Evolutionary conservation across 768 basidiomycete species (phyloP).

Genomic region (Lactarius deliciosus): DNA sequence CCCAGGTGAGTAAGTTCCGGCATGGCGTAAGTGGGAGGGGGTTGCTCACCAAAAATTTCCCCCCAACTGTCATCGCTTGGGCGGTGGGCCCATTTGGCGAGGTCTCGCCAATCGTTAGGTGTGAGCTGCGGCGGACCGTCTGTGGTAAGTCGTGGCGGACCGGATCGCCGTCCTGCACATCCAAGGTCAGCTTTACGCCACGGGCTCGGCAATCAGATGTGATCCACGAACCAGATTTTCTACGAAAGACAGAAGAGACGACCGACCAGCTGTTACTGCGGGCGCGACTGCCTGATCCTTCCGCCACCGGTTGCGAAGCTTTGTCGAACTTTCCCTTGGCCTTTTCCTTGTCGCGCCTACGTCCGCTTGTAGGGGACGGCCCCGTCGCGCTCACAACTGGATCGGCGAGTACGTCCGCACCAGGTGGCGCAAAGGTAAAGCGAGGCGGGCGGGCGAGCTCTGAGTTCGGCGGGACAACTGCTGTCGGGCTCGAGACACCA

Average conservation of each 20-base stretch:
- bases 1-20: background rate
- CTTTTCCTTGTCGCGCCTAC: conserved; percentile 22
- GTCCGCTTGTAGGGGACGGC: conserved; percentile 4
- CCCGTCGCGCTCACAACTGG: background rate
- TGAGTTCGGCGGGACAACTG: conserved; percentile 19
- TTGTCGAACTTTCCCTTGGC: conserved; percentile 2
- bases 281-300: background rate
- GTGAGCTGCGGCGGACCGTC: conserved; percentile 26
- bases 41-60: conserved; percentile 35
- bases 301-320: conserved; percentile 15
- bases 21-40: background rate
- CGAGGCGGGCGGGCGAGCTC: conserved; percentile 22
- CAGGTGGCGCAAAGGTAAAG: conserved; percentile 22
- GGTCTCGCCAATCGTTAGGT: conserved; percentile 51
- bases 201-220: background rate
- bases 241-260: conserved; percentile 21
- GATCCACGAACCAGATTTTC: conserved; percentile 21
- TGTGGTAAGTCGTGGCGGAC: conserved; percentile 7
- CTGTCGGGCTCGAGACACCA: conserved; percentile 4
- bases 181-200: background rate
- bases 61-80: conserved; percentile 35
- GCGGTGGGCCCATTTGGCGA: conserved; percentile 55
- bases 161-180: conserved; percentile 17
- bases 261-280: conserved; percentile 25
- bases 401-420: conserved; percentile 20